Percentiles rank a stretch among this genome's conserved stretches.
These are phyloP conservation scores for Fusarium continuum DNA, from an alignment of 2,329 filamentous ascomycete species.

Conservation along the genomic window DNA sequence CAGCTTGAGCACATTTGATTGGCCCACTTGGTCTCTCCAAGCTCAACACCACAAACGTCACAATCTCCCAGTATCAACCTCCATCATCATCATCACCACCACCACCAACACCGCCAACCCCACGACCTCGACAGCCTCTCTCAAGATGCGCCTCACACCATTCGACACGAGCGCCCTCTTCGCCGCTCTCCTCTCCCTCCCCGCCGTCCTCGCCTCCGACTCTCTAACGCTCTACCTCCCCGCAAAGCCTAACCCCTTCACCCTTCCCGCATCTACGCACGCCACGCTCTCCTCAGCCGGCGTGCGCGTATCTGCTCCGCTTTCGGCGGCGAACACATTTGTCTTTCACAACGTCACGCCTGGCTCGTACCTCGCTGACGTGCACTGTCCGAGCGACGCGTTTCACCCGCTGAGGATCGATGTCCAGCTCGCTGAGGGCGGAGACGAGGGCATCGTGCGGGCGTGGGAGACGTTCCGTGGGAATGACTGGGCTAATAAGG, in stretches of 20 bases:
- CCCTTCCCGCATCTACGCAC: slow-evolving; percentile 72
- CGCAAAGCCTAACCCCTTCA: slow-evolving; percentile 59
- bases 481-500: slow-evolving; percentile 89
- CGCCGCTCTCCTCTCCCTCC: slow-evolving; percentile 48
- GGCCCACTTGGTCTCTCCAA: slow-evolving; percentile 35
- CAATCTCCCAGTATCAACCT: slow-evolving; percentile 22
- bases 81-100: background rate
- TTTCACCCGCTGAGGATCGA: slow-evolving; percentile 88
- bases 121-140: background rate
- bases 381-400: slow-evolving; percentile 76
- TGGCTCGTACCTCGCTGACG: slow-evolving; percentile 83
- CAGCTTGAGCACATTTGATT: slow-evolving; percentile 21
- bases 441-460: slow-evolving; percentile 56
- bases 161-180: slow-evolving; percentile 48
- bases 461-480: slow-evolving; percentile 89
- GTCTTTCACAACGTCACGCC: slow-evolving; percentile 76
- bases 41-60: slow-evolving; percentile 37
- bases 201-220: slow-evolving; percentile 43
- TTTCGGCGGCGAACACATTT: slow-evolving; percentile 76
- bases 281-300: slow-evolving; percentile 63
- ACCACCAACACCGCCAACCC: background rate
- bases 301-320: slow-evolving; percentile 60
- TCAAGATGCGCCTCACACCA: slow-evolving; percentile 50
- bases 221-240: slow-evolving; percentile 58
- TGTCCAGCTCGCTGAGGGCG: slow-evolving; percentile 52